Evolutionary conservation across 2,329 filamentous ascomycete genomes (phyloP).

Genomic region (Bisporella sp.): DNA sequence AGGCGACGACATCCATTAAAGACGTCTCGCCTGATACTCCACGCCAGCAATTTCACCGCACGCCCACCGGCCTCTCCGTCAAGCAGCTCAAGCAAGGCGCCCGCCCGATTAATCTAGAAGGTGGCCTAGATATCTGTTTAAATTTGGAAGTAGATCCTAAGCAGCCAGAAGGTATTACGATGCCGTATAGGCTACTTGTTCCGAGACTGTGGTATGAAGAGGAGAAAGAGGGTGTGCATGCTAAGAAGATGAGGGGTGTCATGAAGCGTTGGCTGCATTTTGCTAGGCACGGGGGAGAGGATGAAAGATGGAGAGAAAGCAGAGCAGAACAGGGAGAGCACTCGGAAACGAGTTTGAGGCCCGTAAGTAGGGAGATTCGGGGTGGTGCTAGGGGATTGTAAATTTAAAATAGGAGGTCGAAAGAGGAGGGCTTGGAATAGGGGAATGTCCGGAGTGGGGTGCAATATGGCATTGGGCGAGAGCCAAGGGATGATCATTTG

Average conservation of each 20-base stretch:
- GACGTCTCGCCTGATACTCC: slow-evolving; percentile 11
- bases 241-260: slow-evolving; percentile 27
- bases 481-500: too few species aligned
- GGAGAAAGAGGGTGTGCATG: slow-evolving; percentile 1
- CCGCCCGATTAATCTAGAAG: slow-evolving; percentile 67
- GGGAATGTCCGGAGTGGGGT: too few species aligned
- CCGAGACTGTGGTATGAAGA: slow-evolving; percentile 60
- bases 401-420: too few species aligned
- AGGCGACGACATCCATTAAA: slow-evolving; percentile 18
- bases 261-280: slow-evolving; percentile 43
- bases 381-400: too few species aligned
- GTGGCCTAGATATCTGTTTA: slow-evolving; percentile 77
- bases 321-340: too few species aligned
- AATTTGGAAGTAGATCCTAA: slow-evolving; percentile 84
- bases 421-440: too few species aligned
- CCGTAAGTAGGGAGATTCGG: too few species aligned
- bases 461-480: too few species aligned
- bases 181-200: slow-evolving; percentile 79
- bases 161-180: slow-evolving; percentile 82
- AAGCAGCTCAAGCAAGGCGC: slow-evolving; percentile 52
- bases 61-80: slow-evolving; percentile 59
- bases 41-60: slow-evolving; percentile 49
- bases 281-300: slow-evolving; percentile 57
- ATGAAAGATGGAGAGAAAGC: too few species aligned
- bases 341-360: too few species aligned